These are phyloP conservation scores for Trichoderma harzianum DNA, from an alignment of 2,329 filamentous ascomycete species.

Conservation along the genomic window DNA sequence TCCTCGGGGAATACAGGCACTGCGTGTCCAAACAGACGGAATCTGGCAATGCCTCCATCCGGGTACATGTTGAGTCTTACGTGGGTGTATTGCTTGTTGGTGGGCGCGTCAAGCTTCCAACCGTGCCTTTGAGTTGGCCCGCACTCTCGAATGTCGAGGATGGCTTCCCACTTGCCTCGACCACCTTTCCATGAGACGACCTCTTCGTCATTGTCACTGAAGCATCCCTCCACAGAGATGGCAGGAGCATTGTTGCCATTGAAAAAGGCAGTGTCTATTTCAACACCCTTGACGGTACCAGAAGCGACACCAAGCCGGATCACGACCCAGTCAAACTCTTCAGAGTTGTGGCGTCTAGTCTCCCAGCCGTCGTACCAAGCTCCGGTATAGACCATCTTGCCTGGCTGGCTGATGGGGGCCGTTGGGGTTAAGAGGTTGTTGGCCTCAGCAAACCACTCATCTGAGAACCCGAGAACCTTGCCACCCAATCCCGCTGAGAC, in stretches of 20 bases:
- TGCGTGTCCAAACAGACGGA: constrained; percentile 72
- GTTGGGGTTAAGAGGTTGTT: constrained; percentile 62
- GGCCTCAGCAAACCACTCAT: constrained; percentile 67
- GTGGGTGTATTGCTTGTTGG: constrained; percentile 70
- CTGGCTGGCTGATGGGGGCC: constrained; percentile 58
- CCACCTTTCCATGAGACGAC: constrained; percentile 59
- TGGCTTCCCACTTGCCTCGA: constrained; percentile 66
- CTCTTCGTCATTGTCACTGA: constrained; percentile 60
- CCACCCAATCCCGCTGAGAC: constrained; percentile 60
- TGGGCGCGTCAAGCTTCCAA: constrained; percentile 62
- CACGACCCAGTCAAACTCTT: constrained; percentile 64
- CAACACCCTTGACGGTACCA: constrained; percentile 68
- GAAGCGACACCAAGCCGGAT: constrained; percentile 66
- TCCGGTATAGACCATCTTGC: constrained; percentile 66
- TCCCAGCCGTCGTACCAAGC: constrained; percentile 73
- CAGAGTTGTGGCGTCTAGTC: constrained; percentile 62
- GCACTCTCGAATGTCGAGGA: constrained; percentile 67
- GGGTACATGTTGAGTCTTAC: constrained; percentile 81
- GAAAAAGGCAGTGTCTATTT: constrained; percentile 80
- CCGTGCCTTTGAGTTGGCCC: constrained; percentile 70
- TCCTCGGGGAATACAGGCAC: constrained; percentile 72
- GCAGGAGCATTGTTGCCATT: constrained; percentile 78
- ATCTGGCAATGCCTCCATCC: constrained; percentile 78
- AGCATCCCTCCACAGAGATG: constrained; percentile 74
- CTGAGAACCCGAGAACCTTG: constrained; percentile 62